phyloP scores from a whole-genome alignment of 352 stramenopile genomes.

The Plasmopara viticola region DNA sequence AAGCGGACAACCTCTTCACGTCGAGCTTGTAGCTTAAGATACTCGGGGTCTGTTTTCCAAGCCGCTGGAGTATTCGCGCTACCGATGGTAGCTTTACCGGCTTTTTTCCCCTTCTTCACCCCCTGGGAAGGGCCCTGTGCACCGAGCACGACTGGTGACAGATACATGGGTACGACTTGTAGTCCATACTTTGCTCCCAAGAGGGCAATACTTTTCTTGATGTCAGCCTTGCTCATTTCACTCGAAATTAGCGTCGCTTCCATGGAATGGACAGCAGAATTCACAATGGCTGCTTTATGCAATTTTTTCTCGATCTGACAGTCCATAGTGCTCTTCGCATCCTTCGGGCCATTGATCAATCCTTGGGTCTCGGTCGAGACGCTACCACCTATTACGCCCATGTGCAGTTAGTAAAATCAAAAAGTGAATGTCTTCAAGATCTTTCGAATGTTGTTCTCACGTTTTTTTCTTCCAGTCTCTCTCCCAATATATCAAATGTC shows the following conservation, averaged over 20 bases:
- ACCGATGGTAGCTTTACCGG: not conserved
- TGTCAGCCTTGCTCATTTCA: not conserved
- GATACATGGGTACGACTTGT: not conserved
- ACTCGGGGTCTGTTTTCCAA: not conserved
- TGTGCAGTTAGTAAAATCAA: no score
- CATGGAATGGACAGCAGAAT: not conserved
- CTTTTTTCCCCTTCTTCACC: not conserved
- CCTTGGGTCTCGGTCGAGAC: no score
- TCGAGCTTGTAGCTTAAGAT: not conserved
- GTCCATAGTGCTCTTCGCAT: not conserved
- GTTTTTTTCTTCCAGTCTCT: not conserved
- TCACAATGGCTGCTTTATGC: not conserved
- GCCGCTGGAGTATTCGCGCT: not conserved
- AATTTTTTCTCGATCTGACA: not conserved
- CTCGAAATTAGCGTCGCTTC: not conserved
- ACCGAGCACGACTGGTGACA: not conserved
- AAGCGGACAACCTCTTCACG: not conserved
- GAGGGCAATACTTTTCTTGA: not conserved
- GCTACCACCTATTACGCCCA: no score
- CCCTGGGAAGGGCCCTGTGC: not conserved
- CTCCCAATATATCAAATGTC: not conserved
- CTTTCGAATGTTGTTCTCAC: not conserved
- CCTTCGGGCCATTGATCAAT: not conserved
- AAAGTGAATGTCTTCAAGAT: not conserved
- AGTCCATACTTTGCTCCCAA: conserved; percentile 2